Conservation (phyloP, 2,329 filamentous ascomycete species). For the Trichoderma endophyticum region DNA sequence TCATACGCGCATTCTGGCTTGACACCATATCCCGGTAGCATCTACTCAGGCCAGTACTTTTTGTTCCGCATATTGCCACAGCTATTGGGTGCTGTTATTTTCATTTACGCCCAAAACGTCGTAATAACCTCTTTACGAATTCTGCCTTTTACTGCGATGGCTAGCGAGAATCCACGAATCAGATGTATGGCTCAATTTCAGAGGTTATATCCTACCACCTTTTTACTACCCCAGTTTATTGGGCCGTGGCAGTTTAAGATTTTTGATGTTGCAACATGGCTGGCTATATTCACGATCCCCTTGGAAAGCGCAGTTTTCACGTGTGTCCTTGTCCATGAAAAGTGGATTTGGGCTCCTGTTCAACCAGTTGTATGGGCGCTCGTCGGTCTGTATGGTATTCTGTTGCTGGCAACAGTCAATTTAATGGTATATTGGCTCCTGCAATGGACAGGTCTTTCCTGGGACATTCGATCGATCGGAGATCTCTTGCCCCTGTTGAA, state of each 20-base stretch:
- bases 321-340: constrained; percentile 52
- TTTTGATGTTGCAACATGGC: constrained; percentile 69
- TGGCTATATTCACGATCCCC: constrained; percentile 75
- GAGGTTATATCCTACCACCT: constrained; percentile 66
- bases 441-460: constrained; percentile 71
- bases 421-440: constrained; percentile 63
- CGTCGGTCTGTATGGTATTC: constrained; percentile 67
- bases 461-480: constrained; percentile 79
- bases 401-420: constrained; percentile 52
- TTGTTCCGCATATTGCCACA: constrained; percentile 83
- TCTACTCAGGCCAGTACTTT: constrained; percentile 76
- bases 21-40: constrained; percentile 60
- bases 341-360: constrained; percentile 78
- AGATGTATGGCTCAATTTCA: constrained; percentile 66
- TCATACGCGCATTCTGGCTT: constrained; percentile 63
- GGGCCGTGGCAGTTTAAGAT: constrained; percentile 66
- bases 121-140: constrained; percentile 72
- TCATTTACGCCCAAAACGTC: constrained; percentile 75
- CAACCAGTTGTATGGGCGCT: constrained; percentile 76
- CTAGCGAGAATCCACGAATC: constrained; percentile 56
- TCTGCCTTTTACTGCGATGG: constrained; percentile 75
- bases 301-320: constrained; percentile 76
- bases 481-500: constrained; percentile 77
- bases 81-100: constrained; percentile 65
- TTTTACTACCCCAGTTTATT: constrained; percentile 56